Conservation (phyloP, 2,329 filamentous ascomycete species). For the Thermothelomyces thermophilus region DNA sequence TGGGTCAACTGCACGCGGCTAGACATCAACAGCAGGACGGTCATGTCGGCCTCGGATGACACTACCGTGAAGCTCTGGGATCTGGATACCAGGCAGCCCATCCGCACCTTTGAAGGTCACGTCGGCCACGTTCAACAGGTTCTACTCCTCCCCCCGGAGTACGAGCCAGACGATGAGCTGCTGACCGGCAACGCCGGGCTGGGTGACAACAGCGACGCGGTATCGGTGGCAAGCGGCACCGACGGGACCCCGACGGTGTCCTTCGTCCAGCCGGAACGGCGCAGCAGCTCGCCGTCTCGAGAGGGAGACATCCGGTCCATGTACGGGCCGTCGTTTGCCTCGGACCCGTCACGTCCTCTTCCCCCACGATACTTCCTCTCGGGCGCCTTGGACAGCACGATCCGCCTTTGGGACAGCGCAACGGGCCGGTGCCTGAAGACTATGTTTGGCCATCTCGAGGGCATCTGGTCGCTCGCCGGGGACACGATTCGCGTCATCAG, state of each 20-base stretch:
- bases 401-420: slow-evolving; percentile 85
- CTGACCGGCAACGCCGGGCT: slow-evolving; percentile 35
- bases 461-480: slow-evolving; percentile 86
- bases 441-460: slow-evolving; percentile 95
- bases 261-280: slow-evolving; percentile 19
- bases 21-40: slow-evolving; percentile 71
- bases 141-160: slow-evolving; percentile 74
- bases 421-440: slow-evolving; percentile 79
- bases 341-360: slow-evolving; percentile 55
- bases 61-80: slow-evolving; percentile 90
- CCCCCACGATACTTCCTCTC: slow-evolving; percentile 91
- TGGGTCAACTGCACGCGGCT: slow-evolving; percentile 97
- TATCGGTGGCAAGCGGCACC: slow-evolving; percentile 44
- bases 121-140: slow-evolving; percentile 95
- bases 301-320: slow-evolving; percentile 43
- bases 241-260: slow-evolving; percentile 31
- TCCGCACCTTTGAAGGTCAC: slow-evolving; percentile 76
- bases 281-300: slow-evolving; percentile 18
- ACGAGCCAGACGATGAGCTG: slow-evolving; percentile 71
- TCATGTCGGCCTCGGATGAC: slow-evolving; percentile 92
- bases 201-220: slow-evolving; percentile 46
- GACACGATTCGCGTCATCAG: slow-evolving; percentile 84
- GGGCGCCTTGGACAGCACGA: slow-evolving; percentile 82
- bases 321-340: slow-evolving; percentile 58
- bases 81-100: slow-evolving; percentile 72